Evolutionary conservation across 2,329 filamentous ascomycete species (phyloP).

Genomic region (Cadophora luteo-olivacea): DNA sequence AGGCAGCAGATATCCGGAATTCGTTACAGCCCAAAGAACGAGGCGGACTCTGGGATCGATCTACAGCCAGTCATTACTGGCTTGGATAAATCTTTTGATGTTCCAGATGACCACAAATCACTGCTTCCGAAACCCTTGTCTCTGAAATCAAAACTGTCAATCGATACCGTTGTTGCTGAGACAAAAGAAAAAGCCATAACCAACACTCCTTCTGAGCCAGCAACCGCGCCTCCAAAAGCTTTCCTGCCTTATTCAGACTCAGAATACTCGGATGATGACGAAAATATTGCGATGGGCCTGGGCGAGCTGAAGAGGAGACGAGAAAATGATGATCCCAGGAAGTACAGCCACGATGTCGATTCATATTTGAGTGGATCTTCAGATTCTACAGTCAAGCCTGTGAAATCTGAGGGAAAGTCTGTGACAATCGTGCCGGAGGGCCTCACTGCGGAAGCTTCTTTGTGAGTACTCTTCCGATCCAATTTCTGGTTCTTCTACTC

Average conservation of each 20-base stretch:
- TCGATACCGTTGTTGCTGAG: not conserved
- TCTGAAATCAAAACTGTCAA: not conserved
- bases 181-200: not conserved
- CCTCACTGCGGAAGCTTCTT: not conserved
- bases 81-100: not conserved
- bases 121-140: not conserved
- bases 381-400: not conserved
- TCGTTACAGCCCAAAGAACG: not conserved
- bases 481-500: not conserved
- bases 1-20: not conserved
- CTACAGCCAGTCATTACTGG: not conserved
- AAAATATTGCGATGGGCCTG: not conserved
- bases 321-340: not conserved
- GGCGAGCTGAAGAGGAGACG: not conserved
- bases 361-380: not conserved
- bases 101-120: not conserved
- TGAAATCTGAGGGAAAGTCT: not conserved
- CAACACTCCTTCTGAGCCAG: not conserved
- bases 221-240: not conserved
- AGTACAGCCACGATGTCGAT: not conserved
- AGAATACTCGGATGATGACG: not conserved
- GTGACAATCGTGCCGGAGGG: not conserved
- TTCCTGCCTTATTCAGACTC: not conserved
- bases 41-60: not conserved
- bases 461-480: not conserved